Base-by-base conservation (phyloP, 768 basidiomycete genomes). In the Lentinus tigrinus region DNA sequence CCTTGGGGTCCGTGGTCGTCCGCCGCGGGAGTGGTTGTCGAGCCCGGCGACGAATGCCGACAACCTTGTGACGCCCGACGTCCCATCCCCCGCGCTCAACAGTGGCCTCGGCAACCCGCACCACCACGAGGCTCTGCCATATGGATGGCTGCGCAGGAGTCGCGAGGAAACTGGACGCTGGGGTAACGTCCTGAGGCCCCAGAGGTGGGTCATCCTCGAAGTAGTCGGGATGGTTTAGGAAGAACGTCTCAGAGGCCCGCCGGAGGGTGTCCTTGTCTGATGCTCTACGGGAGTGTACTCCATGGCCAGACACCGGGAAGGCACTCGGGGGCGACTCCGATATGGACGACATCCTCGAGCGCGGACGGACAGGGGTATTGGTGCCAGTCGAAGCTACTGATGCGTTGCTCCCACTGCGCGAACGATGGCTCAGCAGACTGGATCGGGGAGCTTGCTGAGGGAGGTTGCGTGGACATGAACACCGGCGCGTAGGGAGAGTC, bases 11-110 rank as follows among this genome's bases (percentile, higher is more conserved):
- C 26, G 9, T 19, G 26, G 13, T 36, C 78, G 44, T 64, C 67
- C 55, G 64, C 57, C 55, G 62, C 11, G 51, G 31, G 17, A 58
- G 19, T 7, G 87, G 80, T 8, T 84, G 77, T 63, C 89, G 81
- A 13, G 85, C 77, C 63, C 80, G 84, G 49, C 91, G 79, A 16
- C 91, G 81, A 17, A 95, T 74, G 13, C 93, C 93, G 9, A 93
- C 74, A 53, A 88, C 74, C 50, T 73, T 77, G n/a, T 77, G 77
- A 23, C 73, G 77, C 39, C 77, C 70, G 21, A 88, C 70, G 62
- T 85, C 89, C 93, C 93, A 95, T 3, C 82, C 81, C 13, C 93
- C 91, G 50, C 91, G 81, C 57, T 94, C 90, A 63, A 83, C 87
- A 13, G 77, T 78, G 7, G 85, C 74, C 60, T 88, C 84, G 7